Evolutionary conservation across 2,329 filamentous ascomycete species (phyloP).

Genomic region (Gaeumannomyces sp.): DNA sequence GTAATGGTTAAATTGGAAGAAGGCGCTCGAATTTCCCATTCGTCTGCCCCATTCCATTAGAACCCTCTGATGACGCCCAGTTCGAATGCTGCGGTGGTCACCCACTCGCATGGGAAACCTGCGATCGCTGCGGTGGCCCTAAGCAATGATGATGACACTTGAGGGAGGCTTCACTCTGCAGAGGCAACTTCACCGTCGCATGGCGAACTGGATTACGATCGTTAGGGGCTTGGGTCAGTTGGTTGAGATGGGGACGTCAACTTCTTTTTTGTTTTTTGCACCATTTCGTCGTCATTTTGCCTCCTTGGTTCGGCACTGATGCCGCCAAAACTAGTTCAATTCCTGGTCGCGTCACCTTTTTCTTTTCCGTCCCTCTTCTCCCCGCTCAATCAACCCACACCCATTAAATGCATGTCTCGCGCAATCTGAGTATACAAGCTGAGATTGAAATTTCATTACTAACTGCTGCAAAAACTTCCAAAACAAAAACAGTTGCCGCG

Average conservation of each 20-base stretch:
- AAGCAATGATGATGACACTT: slow-evolving; percentile 64
- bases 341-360: too few relatives aligned
- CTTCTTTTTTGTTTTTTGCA: slow-evolving; percentile 27
- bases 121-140: slow-evolving; percentile 57
- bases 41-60: slow-evolving; percentile 48
- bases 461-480: not conserved
- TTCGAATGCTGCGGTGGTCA: slow-evolving; percentile 61
- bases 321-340: too few relatives aligned
- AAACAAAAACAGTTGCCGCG: slow-evolving; percentile 33
- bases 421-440: too few relatives aligned
- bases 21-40: slow-evolving; percentile 48
- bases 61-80: slow-evolving; percentile 55
- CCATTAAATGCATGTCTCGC: too few relatives aligned
- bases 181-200: slow-evolving; percentile 63
- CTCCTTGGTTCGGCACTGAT: too few relatives aligned
- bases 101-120: slow-evolving; percentile 62
- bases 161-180: slow-evolving; percentile 70
- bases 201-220: slow-evolving; percentile 65
- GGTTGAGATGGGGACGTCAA: slow-evolving; percentile 49
- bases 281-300: not conserved
- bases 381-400: too few relatives aligned
- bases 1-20: slow-evolving; percentile 56
- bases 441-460: not conserved
- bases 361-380: too few relatives aligned
- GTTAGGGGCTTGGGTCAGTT: slow-evolving; percentile 51